Conservation (phyloP, 1,139 yeast species). For the Hyphopichia wangnamkhiaoensis region DNA sequence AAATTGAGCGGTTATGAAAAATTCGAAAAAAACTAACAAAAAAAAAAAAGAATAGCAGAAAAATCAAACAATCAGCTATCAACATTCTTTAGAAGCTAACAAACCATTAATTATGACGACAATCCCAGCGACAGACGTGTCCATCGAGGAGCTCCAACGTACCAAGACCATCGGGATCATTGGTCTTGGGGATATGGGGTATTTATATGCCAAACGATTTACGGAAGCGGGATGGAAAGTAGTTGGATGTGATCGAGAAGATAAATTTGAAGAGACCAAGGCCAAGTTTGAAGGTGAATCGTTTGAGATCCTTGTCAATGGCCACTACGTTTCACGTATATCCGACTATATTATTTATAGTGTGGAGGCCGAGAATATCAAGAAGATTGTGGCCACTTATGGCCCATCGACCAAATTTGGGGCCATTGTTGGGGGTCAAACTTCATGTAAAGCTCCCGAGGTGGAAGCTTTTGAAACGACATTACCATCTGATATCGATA, state of each 20-base stretch:
- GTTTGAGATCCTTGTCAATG: slow-evolving; percentile 66
- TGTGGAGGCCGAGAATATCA: slow-evolving; percentile 86
- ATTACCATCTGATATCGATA: slow-evolving; percentile 77
- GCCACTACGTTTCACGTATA: slow-evolving; percentile 77
- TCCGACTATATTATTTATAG: slow-evolving; percentile 85
- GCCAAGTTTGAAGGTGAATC: slow-evolving; percentile 42
- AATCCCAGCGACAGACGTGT: too few species aligned
- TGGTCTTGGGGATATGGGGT: slow-evolving; percentile 97
- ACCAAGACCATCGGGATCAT: slow-evolving; percentile 77
- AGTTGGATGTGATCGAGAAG: slow-evolving; percentile 87
- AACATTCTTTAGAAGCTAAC: not conserved
- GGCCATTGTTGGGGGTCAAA: slow-evolving; percentile 96
- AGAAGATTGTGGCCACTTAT: slow-evolving; percentile 65
- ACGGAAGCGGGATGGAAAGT: slow-evolving; percentile 88
- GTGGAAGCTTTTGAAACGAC: slow-evolving; percentile 77
- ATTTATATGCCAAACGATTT: slow-evolving; percentile 76
- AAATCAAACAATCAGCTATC: too few species aligned
- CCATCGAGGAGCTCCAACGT: slow-evolving; percentile 11
- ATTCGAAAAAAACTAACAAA: too few species aligned
- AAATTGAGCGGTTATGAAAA: not conserved
- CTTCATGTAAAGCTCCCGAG: slow-evolving; percentile 92
- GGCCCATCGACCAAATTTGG: slow-evolving; percentile 89
- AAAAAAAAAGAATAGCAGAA: too few species aligned
- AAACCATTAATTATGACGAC: too few species aligned
- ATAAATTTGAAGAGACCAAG: slow-evolving; percentile 49